These are phyloP conservation scores for Fusarium praegraminearum DNA, from an alignment of 2,329 filamentous ascomycete genomes.

Conservation along the genomic window DNA sequence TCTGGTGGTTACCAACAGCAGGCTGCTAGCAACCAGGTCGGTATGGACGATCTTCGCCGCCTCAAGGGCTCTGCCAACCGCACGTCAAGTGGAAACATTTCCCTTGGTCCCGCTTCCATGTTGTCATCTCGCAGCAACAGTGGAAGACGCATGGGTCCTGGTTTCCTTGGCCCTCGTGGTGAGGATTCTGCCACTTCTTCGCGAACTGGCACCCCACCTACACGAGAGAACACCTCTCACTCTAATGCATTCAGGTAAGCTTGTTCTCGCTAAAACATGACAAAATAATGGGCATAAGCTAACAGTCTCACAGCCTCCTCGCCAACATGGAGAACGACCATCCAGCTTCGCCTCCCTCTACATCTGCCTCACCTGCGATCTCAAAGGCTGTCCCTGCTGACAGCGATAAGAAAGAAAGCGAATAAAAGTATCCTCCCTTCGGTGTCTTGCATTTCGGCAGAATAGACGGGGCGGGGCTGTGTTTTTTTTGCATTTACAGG, in stretches of 20 bases:
- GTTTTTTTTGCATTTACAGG: constrained; percentile 61
- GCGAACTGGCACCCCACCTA: constrained; percentile 87
- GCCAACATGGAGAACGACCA: constrained; percentile 72
- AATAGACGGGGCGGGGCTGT: constrained; percentile 64
- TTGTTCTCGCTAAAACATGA: neutral
- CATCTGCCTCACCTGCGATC: constrained; percentile 73
- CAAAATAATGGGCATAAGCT: neutral
- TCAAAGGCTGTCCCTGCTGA: constrained; percentile 70
- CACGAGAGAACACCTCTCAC: constrained; percentile 69
- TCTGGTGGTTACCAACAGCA: constrained; percentile 76
- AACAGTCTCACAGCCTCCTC: constrained; percentile 59
- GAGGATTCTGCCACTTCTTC: constrained; percentile 92
- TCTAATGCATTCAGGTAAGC: constrained; percentile 95
- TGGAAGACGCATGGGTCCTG: constrained; percentile 82
- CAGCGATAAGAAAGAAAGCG: constrained; percentile 66
- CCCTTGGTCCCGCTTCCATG: constrained; percentile 86
- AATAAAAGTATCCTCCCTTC: constrained; percentile 52
- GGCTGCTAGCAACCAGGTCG: constrained; percentile 82
- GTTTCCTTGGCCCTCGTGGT: constrained; percentile 76
- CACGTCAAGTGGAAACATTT: constrained; percentile 70
- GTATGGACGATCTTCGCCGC: constrained; percentile 89
- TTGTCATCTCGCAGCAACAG: constrained; percentile 92
- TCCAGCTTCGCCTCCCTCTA: constrained; percentile 77
- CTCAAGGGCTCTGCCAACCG: constrained; percentile 74
- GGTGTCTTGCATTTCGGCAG: constrained; percentile 61